Percentiles rank a stretch among this genome's conserved stretches.
These are phyloP conservation scores for Garcia nutans DNA, from an alignment of 345 rosid genomes.

Conservation along the genomic window DNA sequence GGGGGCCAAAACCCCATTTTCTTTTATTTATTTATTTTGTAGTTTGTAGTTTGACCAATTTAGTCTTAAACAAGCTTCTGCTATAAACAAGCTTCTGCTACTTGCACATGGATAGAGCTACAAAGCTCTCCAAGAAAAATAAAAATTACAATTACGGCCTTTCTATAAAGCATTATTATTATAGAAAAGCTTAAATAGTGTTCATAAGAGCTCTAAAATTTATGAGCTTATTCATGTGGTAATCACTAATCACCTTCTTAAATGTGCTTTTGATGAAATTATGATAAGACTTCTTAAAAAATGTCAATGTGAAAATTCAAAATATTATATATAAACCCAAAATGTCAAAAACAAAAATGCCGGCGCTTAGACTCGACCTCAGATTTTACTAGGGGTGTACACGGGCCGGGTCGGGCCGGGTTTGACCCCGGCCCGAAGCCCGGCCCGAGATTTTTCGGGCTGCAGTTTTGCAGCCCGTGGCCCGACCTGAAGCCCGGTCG, in stretches of 20 bases:
- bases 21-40: too few relatives aligned
- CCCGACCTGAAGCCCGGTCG: too few relatives aligned
- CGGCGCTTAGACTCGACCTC: conserved; percentile 88
- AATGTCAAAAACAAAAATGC: conserved; percentile 24
- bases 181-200: not conserved
- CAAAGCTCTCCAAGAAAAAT: conserved; percentile 7
- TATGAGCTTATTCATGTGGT: not conserved
- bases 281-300: too few relatives aligned
- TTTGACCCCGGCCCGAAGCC: too few relatives aligned
- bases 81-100: too few relatives aligned
- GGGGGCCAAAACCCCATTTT: too few relatives aligned
- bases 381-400: too few relatives aligned
- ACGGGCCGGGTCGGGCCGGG: too few relatives aligned
- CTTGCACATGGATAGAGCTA: conserved; percentile 36
- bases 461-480: too few relatives aligned
- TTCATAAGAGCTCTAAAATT: not conserved
- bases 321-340: not conserved
- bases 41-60: conserved; percentile 24
- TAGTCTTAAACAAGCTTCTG: conserved; percentile 17
- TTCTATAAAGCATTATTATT: conserved; percentile 26
- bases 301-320: too few relatives aligned
- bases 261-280: not conserved
- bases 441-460: too few relatives aligned
- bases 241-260: conserved; percentile 12
- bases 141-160: conserved; percentile 17